Conservation (phyloP, 306 rosid genomes). For the Castanea mollissima region DNA sequence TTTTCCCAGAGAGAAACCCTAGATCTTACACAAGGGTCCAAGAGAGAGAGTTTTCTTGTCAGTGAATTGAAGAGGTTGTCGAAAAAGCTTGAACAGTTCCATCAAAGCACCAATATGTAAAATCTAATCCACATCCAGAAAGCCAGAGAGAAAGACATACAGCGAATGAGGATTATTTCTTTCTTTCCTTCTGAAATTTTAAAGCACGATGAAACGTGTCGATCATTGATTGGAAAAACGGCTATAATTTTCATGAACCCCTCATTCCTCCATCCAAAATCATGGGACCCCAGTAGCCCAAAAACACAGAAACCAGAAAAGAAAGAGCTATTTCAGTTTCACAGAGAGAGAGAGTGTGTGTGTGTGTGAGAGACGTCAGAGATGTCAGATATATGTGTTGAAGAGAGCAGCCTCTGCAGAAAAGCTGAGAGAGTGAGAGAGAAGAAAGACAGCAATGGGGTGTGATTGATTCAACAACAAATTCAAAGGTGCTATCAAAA, state of each 20-base stretch:
- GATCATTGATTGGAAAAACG: constrained; percentile 16
- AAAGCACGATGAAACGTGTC: constrained; percentile 40
- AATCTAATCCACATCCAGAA: constrained; percentile 19
- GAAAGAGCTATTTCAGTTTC: background rate
- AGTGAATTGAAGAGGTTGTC: background rate
- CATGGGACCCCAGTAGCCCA: background rate
- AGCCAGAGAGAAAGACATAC: background rate
- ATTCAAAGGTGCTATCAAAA: background rate
- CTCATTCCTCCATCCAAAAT: constrained; percentile 9
- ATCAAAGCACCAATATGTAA: constrained; percentile 15
- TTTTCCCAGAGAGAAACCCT: constrained; percentile 19
- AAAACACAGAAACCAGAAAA: background rate
- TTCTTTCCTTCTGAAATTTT: background rate
- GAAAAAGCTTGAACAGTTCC: constrained; percentile 40
- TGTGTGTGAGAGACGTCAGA: too few species aligned
- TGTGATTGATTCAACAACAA: background rate
- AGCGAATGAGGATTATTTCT: background rate
- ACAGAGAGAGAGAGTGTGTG: too few species aligned
- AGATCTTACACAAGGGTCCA: constrained; percentile 60
- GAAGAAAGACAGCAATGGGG: background rate
- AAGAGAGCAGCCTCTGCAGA: background rate
- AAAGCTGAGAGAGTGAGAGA: background rate
- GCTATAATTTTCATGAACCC: background rate
- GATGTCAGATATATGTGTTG: too few species aligned
- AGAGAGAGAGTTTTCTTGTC: constrained; percentile 24